Evolutionary conservation across 495 filamentous ascomycete genomes (phyloP).

Genomic region (Filosporella fistucella): DNA sequence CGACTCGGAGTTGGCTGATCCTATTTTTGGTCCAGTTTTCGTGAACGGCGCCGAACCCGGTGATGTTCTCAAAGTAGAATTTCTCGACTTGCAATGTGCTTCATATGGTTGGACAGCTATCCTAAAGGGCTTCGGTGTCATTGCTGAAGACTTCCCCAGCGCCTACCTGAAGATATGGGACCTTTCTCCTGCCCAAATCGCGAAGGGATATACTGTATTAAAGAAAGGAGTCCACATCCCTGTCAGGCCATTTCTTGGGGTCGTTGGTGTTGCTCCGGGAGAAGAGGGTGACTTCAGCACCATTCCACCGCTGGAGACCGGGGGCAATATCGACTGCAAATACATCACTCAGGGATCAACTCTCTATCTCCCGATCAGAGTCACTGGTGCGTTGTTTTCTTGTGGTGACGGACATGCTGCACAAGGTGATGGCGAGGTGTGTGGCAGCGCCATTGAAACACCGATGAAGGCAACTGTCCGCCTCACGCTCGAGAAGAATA

Average conservation of each 20-base stretch:
- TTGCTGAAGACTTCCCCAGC: conserved; percentile 40
- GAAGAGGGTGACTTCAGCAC: conserved; percentile 37
- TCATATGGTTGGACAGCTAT: conserved; percentile 48
- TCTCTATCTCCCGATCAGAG: conserved; percentile 43
- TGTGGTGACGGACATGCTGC: conserved; percentile 50
- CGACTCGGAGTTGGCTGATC: conserved; percentile 38
- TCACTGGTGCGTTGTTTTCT: conserved; percentile 43
- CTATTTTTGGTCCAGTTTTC: conserved; percentile 42
- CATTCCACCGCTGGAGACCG: conserved; percentile 44
- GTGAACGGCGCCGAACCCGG: conserved; percentile 41
- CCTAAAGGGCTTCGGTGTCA: conserved; percentile 32
- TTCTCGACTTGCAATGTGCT: conserved; percentile 35
- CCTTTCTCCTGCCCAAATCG: conserved; percentile 22
- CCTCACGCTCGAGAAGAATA: conserved; percentile 39
- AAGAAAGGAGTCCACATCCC: conserved; percentile 39
- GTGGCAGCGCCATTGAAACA: conserved; percentile 50
- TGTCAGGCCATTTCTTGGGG: conserved; percentile 45
- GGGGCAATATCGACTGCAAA: conserved; percentile 49
- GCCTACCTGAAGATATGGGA: conserved; percentile 44
- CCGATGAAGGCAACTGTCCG: conserved; percentile 41
- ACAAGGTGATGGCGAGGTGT: conserved; percentile 48
- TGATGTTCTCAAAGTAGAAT: conserved; percentile 43
- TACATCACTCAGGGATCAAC: conserved; percentile 37
- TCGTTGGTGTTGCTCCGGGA: conserved; percentile 43
- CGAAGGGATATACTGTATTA: conserved; percentile 34